These are phyloP conservation scores for Noccaea caerulescens DNA, from an alignment of 345 rosid species.

Conservation along the genomic window DNA sequence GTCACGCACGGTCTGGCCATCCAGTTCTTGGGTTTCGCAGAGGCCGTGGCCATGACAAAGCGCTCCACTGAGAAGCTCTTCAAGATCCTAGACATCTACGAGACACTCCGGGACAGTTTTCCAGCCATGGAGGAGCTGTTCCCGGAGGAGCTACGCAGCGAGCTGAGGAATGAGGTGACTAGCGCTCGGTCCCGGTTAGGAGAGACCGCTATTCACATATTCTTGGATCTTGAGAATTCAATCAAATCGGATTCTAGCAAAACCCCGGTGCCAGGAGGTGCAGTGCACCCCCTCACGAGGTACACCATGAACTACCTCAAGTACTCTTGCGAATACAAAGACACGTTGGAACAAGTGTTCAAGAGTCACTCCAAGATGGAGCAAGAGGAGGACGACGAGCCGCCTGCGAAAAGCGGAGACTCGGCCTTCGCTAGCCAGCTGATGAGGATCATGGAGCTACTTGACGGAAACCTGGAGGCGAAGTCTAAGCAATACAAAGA, in stretches of 20 bases:
- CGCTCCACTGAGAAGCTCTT: constrained; percentile 78
- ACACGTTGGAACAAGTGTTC: constrained; percentile 83
- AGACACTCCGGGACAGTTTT: constrained; percentile 61
- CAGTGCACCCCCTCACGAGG: constrained; percentile 87
- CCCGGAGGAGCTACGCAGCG: constrained; percentile 49
- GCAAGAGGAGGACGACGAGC: constrained; percentile 51
- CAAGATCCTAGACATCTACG: constrained; percentile 81
- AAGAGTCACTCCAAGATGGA: constrained; percentile 72
- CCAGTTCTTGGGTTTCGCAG: constrained; percentile 74
- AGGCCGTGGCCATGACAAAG: constrained; percentile 74
- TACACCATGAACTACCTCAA: constrained; percentile 86
- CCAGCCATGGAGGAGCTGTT: constrained; percentile 51
- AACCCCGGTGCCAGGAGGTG: constrained; percentile 82
- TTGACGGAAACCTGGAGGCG: constrained; percentile 62
- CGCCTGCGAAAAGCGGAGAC: constrained; percentile 18
- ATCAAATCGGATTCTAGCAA: constrained; percentile 71
- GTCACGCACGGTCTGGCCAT: constrained; percentile 57
- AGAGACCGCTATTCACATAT: constrained; percentile 67
- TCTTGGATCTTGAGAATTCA: constrained; percentile 72
- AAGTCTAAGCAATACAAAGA: constrained; percentile 81
- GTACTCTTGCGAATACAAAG: constrained; percentile 72
- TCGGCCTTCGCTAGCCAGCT: constrained; percentile 56
- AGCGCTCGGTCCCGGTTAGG: constrained; percentile 65
- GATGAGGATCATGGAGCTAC: constrained; percentile 67
- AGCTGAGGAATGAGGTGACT: constrained; percentile 57